Evolutionary conservation across 1,284 basidiomycete genomes (phyloP), one percentile per base, ranked within the genome.

Genomic region (Trichosporon sp.): DNA sequence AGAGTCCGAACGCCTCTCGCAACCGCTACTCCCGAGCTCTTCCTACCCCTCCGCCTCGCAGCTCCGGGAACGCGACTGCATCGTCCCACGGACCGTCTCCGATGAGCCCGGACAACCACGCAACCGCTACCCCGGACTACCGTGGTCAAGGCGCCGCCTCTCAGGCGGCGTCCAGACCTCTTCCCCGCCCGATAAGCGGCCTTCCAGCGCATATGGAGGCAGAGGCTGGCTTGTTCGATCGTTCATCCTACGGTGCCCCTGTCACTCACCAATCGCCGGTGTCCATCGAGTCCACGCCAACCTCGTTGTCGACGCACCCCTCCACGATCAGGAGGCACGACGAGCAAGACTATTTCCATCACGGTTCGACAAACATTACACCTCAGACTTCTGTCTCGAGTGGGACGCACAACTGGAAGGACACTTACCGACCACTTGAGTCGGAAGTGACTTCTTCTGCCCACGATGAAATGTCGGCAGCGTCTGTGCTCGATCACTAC

Each of bases 401-500:
- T 21, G 29, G 27, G 27, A 6, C 27, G 9, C 14, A 29, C 25
- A 21, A 27, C 49, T 29, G 49, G 27, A 54, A 29, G 25, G 21
- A 21, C 49, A 54, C 10, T 10, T 27, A 54, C 25, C 49, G 49
- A 11, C 49, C 19, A 9, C 49, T 31, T 25, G 49, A 25, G 14
- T 54, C 49, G 11, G 49, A 54, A 27, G 49, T 54, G 7, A 16
- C 8, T 13, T 54, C 49, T 19, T 27, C 4, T n/a, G 14, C 14
- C 16, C 49, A 54, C 25, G 49, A 54, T 21, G 49, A 29, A 54
- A 54, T 27, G 49, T 29, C 49, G 8, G 25, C 49, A 29, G 49
- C 49, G 49, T 54, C 49, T 21, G 49, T 54, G 49, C 49, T 54
- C 49, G 49, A 54, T 16, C 49, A 54, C 25, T 54, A 54, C 49